Percentiles rank a stretch among this genome's conserved stretches.
Evolutionary conservation across 345 rosid genomes (phyloP).

Genomic region (Populus tremula): DNA sequence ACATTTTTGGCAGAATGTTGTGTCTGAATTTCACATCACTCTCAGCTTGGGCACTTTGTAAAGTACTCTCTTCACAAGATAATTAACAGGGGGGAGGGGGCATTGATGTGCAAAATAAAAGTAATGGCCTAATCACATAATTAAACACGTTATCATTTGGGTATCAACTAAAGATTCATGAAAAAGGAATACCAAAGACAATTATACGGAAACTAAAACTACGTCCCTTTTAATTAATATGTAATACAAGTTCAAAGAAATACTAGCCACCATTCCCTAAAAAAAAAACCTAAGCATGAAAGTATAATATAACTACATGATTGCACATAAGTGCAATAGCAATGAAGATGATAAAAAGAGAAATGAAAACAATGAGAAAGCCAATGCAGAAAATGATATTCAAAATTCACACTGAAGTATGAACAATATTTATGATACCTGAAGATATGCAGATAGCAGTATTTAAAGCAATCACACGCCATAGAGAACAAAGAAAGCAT

Average conservation of each 20-base stretch:
- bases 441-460: neutral
- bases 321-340: neutral
- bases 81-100: too few species aligned
- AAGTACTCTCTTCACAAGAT: neutral
- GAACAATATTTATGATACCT: neutral
- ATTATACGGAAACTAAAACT: neutral
- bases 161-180: too few species aligned
- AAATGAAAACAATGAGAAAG: neutral
- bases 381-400: neutral
- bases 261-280: neutral
- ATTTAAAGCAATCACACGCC: constrained; percentile 12
- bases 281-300: neutral
- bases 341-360: neutral
- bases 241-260: neutral
- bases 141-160: too few species aligned
- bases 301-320: neutral
- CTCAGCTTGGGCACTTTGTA: neutral
- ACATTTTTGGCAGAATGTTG: neutral
- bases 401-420: neutral
- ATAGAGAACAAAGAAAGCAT: constrained; percentile 29
- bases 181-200: neutral
- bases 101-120: too few species aligned
- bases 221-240: neutral
- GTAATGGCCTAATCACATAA: too few species aligned
- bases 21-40: neutral